Evolutionary conservation across 2,329 filamentous ascomycete genomes (phyloP), one percentile per base, ranked within the genome.

Genomic region (Ophidiomyces ophidiicola): DNA sequence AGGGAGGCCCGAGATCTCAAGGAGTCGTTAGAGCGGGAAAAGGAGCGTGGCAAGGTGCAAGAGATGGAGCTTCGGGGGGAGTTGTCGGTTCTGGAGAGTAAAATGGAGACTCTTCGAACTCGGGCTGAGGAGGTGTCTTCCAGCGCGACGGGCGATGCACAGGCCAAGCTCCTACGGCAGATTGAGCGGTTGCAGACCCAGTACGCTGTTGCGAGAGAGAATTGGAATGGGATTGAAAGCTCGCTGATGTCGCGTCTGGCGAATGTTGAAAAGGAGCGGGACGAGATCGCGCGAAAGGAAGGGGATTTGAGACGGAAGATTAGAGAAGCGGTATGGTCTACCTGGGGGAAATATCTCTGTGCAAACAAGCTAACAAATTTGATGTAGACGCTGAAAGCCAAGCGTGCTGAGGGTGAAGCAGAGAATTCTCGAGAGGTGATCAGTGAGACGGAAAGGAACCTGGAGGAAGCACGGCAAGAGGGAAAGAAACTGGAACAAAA

Each of bases 151-250:
- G 82, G 86, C 10, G 84, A 94, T 54, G 76, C 82, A 0, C 86
- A 93, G 52, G 82, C 82, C 30, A 96, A 94, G 58, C 69, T 96
- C 28, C 68, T 96, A 30, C 78, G 90, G 28, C 92, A 98, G 60
- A 82, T 98, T 39, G 90, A 98, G 64, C 94, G 84, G 0, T 64
- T 98, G 25, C 90, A 98, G 60, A 90, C 83, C 5, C 92, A 98
- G 57, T 94, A 98, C 60, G 78, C 86, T 1, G 78, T 92, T 39
- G 90, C 90, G 1, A 90, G 84, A 49, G 85, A 93, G 54, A 98
- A 98, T 52, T 98, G 92, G 90, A 87, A 94, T 55, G 84, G 86
- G 0, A 92, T 98, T 45, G 88, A 98, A 59, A 76, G 82, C 6
- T 92, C 83, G 2, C 63, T 98, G 21, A 72, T 88, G 36, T 76